Conservation (phyloP, 148 eudicot species). For the Beta vulgaris region DNA sequence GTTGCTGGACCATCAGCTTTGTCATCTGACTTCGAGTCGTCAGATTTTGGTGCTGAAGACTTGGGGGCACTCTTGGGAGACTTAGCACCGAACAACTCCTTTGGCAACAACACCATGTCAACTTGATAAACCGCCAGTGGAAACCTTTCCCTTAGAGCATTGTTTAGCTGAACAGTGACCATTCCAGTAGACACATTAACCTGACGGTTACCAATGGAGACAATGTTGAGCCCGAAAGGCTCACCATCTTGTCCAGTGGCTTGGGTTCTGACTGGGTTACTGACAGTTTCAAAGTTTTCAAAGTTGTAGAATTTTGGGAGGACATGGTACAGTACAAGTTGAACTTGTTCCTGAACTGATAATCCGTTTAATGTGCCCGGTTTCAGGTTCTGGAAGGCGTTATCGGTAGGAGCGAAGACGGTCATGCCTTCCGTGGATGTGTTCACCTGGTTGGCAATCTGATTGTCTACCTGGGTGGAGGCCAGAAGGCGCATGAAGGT, state of each 20-base stretch:
- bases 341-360: conserved; percentile 52
- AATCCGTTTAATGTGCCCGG: conserved; percentile 56
- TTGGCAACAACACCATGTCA: conserved; percentile 63
- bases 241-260: conserved; percentile 53
- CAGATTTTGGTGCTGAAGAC: conserved; percentile 4
- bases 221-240: conserved; percentile 42
- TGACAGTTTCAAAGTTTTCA: conserved; percentile 44
- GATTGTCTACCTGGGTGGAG: conserved; percentile 48
- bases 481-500: conserved; percentile 53
- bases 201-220: conserved; percentile 37
- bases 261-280: conserved; percentile 74
- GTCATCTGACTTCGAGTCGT: conserved; percentile 11
- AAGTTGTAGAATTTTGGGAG: conserved; percentile 48
- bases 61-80: conserved; percentile 32
- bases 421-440: conserved; percentile 71
- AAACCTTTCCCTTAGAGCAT: conserved; percentile 34
- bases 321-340: conserved; percentile 61
- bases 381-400: conserved; percentile 68
- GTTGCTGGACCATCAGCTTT: conserved; percentile 10
- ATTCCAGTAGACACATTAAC: conserved; percentile 58
- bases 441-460: conserved; percentile 62
- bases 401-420: conserved; percentile 74
- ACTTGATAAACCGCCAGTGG: conserved; percentile 62
- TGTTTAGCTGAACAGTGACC: conserved; percentile 38
- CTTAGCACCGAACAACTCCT: conserved; percentile 36